Evolutionary conservation across 2,329 filamentous ascomycete species (phyloP), one percentile per base, ranked within the genome.

Genomic region (Colletotrichum aenigma): DNA sequence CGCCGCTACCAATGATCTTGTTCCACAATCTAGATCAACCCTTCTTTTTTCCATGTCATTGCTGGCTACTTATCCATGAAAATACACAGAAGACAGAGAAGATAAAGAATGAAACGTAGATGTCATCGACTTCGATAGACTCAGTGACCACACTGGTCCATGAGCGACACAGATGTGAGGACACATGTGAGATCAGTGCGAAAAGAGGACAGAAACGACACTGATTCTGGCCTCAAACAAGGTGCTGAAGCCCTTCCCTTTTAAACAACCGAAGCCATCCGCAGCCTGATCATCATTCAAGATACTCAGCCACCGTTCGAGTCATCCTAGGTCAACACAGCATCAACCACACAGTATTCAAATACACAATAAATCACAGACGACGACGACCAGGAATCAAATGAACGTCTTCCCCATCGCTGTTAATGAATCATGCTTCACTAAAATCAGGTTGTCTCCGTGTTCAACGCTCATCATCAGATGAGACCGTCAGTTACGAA

Each of bases 221-320:
- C 6, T 48, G 38, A 48, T 48, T 48, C 18, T n/a, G 38, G 38
- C 9, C 5, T 48, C 38, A 48, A 48, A 48, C 6, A 48, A n/a
- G 38, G 18, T n/a, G 38, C 9, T n/a, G 4, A n/a, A 43, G 38
- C 8, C 5, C 36, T 36, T 4, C 4, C 3, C 16, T n/a, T n/a
- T 6, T n/a, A 6, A n/a, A 6, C 36, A 2, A 6, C 16, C 36
- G 4, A 43, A 18, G 8, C 36, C 8, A 6, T 6, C 4, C 16
- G 4, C 2, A n/a, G 4, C 38, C 0, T 43, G 16, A n/a, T 1
- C 2, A n/a, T 43, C 0, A 10, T 10, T n/a, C 2, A 43, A 0
- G 1, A n/a, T 43, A 43, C 3, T 43, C 38, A 43, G 38, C 18
- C 1, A 10, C 2, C 18, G 16, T 43, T 43, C 38, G 16, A 43